These are phyloP conservation scores for Thalassiosira mediterranea DNA, from an alignment of 352 stramenopile genomes.

Conservation along the genomic window DNA sequence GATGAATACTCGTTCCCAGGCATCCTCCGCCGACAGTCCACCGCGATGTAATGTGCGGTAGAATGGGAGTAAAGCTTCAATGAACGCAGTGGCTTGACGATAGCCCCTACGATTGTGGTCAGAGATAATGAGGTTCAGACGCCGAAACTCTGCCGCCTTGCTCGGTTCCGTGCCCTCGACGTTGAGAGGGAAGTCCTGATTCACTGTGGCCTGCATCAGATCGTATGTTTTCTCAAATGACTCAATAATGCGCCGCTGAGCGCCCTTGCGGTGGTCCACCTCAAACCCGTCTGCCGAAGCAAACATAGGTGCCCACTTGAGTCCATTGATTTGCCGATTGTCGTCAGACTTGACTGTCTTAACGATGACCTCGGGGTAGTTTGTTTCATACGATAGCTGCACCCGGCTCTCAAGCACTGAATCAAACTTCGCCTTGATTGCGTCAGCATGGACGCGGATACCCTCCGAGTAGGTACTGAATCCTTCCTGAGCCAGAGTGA, in stretches of 20 bases:
- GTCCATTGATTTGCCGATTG: no score
- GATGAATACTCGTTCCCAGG: conserved; percentile 17
- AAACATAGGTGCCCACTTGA: conserved; percentile 19
- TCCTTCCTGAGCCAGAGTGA: no score
- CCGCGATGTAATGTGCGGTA: not conserved
- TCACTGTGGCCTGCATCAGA: conserved; percentile 5
- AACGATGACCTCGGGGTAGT: no score
- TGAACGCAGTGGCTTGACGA: conserved; percentile 1
- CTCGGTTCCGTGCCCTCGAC: not conserved
- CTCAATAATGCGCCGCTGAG: not conserved
- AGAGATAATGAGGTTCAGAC: conserved; percentile 7
- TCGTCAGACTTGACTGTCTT: no score
- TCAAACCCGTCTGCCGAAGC: conserved; percentile 14
- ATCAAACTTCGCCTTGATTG: no score
- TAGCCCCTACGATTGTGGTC: conserved; percentile 12
- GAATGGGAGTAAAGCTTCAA: conserved; percentile 22
- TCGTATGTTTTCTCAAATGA: conserved; percentile 7
- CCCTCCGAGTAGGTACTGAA: no score
- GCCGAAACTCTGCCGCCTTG: not conserved
- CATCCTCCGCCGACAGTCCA: conserved; percentile 6
- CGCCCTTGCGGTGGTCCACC: conserved; percentile 5
- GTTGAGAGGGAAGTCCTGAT: conserved; percentile 11
- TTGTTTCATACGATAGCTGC: no score
- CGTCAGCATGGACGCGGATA: no score
- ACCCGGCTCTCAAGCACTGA: no score